These are phyloP conservation scores for Tilletiopsis washingtonensis DNA, from an alignment of 1,284 basidiomycete species.

Conservation along the genomic window DNA sequence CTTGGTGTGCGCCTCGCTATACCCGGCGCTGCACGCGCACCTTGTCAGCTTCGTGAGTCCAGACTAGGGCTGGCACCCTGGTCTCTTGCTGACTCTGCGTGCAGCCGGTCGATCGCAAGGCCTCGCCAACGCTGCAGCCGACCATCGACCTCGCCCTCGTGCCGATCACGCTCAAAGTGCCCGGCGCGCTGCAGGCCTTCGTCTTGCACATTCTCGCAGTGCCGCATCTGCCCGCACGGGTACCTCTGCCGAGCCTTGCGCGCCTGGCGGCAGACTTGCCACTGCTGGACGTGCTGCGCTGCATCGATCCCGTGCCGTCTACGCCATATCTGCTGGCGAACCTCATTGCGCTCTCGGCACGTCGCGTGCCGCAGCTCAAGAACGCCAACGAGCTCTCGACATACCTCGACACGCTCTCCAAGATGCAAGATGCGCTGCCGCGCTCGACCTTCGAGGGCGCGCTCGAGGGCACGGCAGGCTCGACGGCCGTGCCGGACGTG, in stretches of 20 bases:
- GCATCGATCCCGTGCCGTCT: background rate
- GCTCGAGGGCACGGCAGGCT: background rate
- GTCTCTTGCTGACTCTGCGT: background rate
- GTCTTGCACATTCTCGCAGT: conserved; percentile 20
- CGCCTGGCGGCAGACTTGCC: conserved; percentile 29
- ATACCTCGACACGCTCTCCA: conserved; percentile 32
- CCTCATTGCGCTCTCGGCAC: conserved; percentile 22
- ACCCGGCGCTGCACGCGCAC: background rate
- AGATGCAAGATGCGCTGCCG: conserved; percentile 29
- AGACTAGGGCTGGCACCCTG: background rate
- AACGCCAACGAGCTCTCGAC: conserved; percentile 11
- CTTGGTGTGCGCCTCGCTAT: background rate
- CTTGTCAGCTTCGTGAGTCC: conserved; percentile 7
- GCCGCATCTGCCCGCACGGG: conserved; percentile 18
- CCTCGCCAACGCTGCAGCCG: background rate
- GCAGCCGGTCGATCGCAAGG: conserved; percentile 1
- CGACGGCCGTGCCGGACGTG: background rate
- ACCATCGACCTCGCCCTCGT: background rate
- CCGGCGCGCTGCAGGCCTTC: conserved; percentile 6
- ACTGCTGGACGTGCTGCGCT: conserved; percentile 16
- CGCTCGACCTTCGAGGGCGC: conserved; percentile 4
- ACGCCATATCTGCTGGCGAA: conserved; percentile 18
- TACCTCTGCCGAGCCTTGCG: conserved; percentile 23
- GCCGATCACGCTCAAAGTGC: background rate
- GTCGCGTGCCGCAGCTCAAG: conserved; percentile 25